Conservation (phyloP, 2,329 filamentous ascomycete genomes). For the Parasarocladium wereldwijsianum region DNA sequence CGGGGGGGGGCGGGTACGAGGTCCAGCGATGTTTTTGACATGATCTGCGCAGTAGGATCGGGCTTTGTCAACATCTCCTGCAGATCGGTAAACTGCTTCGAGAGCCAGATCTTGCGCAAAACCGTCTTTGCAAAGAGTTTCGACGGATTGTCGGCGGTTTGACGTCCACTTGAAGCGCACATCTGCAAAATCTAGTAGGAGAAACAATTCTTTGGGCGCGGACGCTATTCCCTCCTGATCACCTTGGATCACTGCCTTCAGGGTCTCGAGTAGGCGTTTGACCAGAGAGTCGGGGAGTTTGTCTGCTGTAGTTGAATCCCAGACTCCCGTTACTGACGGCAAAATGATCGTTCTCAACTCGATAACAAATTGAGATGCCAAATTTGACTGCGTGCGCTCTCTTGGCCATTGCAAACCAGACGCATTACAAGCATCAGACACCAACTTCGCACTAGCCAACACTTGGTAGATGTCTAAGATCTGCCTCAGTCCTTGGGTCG, state of each 20-base stretch:
- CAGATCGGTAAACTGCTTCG: slow-evolving; percentile 74
- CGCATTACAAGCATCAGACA: slow-evolving; percentile 59
- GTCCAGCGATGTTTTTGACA: slow-evolving; percentile 37
- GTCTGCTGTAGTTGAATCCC: slow-evolving; percentile 74
- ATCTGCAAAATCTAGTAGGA: slow-evolving; percentile 28
- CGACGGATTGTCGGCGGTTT: slow-evolving; percentile 14
- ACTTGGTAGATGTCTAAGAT: slow-evolving; percentile 71
- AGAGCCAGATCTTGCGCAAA: slow-evolving; percentile 49
- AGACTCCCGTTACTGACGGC: slow-evolving; percentile 61
- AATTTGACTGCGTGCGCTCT: slow-evolving; percentile 25
- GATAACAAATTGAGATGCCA: slow-evolving; percentile 63
- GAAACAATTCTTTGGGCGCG: slow-evolving; percentile 33
- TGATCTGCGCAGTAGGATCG: slow-evolving; percentile 64
- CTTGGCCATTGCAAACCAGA: slow-evolving; percentile 27
- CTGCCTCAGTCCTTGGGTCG: slow-evolving; percentile 54
- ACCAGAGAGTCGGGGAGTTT: slow-evolving; percentile 65
- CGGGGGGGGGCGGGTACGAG: slow-evolving; percentile 52
- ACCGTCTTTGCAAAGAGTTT: slow-evolving; percentile 17
- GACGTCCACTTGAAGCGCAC: slow-evolving; percentile 31
- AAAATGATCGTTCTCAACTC: slow-evolving; percentile 72
- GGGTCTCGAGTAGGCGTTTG: slow-evolving; percentile 66
- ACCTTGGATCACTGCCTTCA: slow-evolving; percentile 63
- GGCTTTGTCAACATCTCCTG: slow-evolving; percentile 45
- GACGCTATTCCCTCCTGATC: slow-evolving; percentile 68
- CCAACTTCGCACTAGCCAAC: slow-evolving; percentile 61